Evolutionary conservation across 2,329 filamentous ascomycete genomes (phyloP), one percentile per base, ranked within the genome.

Genomic region (Botryotinia convoluta): DNA sequence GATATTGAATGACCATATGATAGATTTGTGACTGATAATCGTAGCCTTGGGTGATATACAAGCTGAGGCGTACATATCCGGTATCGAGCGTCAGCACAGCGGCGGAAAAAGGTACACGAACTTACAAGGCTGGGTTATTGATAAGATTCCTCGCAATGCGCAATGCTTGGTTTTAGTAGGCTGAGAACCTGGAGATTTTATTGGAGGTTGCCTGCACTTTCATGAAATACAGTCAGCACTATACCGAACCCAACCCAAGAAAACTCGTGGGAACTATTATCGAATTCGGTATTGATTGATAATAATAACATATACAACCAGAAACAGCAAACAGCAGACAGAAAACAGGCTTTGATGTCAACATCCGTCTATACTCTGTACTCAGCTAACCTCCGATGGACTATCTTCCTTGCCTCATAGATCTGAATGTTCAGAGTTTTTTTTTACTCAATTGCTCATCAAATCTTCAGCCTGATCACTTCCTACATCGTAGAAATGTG

Each of bases 181-280:
- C 65, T 68, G 65, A 68, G 48, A 29, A 57, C 45, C 48, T 54
- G 35, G 64, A 22, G 45, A 39, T 39, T 67, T 39, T 20, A 54
- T 67, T 39, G 64, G 42, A 26, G 20, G 45, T 54, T 48, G 57
- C 54, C 59, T 71, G 20, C n/a, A 12, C 14, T 54, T 57, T 48
- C 48, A 35, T 65, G 37, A 12, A 67, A 60, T 67, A 72, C 71
- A 72, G 71, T 72, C 37, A 72, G 71, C 71, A 61, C 63, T 72
- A 72, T 68, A 20, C 54, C 62, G n/a, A 44, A 60, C 51, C 48
- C 42, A 54, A 59, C 4, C 8, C 48, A 44, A 16, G 10, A 60
- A 67, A 26, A 48, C 62, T 68, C 70, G 51, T 61, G 32, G 51
- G 32, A 72, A 35, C n/a, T 57, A 57, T 67, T 57, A 45, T 57